Percentiles rank a stretch among this genome's conserved stretches.
Conservation (phyloP, 306 rosid species). For the Fragaria vesca region DNA sequence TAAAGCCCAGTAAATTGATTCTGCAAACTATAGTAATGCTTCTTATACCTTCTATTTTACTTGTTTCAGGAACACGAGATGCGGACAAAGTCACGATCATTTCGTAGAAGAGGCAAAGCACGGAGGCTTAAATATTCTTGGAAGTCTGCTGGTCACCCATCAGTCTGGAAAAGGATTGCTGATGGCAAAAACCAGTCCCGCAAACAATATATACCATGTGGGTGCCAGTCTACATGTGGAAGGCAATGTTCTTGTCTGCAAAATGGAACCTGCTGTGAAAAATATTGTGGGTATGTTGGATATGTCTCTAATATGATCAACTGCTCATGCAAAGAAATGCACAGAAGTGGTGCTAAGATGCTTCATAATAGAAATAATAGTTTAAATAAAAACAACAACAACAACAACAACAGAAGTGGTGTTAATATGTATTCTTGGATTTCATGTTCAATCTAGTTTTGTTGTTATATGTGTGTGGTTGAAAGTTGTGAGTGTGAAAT, state of each 20-base stretch:
- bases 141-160: slow-evolving; percentile 75
- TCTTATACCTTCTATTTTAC: background rate
- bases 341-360: background rate
- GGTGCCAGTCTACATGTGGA: slow-evolving; percentile 67
- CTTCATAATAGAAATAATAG: background rate
- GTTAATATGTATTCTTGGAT: too few species aligned
- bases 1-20: slow-evolving; percentile 16
- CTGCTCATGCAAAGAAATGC: slow-evolving; percentile 7
- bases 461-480: background rate
- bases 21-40: slow-evolving; percentile 18
- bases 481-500: background rate
- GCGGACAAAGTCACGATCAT: slow-evolving; percentile 64
- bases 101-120: slow-evolving; percentile 87
- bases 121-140: slow-evolving; percentile 72
- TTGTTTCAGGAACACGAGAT: slow-evolving; percentile 68
- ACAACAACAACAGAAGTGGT: background rate
- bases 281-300: slow-evolving; percentile 77
- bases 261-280: slow-evolving; percentile 76
- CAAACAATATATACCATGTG: slow-evolving; percentile 76
- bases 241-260: slow-evolving; percentile 71
- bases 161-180: slow-evolving; percentile 64
- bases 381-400: background rate
- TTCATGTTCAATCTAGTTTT: background rate
- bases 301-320: background rate
- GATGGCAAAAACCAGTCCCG: slow-evolving; percentile 46